Evolutionary conservation across 2,329 filamentous ascomycete species (phyloP), one percentile per base, ranked within the genome.

Genomic region (Cryphonectria naterciae): DNA sequence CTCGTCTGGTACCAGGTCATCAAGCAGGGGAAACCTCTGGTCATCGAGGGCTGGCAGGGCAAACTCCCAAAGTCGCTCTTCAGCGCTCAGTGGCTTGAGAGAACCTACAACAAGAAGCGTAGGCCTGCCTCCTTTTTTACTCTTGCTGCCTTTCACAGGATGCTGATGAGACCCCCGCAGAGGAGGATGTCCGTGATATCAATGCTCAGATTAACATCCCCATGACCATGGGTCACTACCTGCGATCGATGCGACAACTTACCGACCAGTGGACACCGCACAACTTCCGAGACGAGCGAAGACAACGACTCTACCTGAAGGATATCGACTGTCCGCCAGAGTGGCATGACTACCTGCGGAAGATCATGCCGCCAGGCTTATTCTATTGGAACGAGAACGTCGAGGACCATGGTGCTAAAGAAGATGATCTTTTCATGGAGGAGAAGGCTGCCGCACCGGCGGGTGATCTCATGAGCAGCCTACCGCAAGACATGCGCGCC

Each of bases 261-360:
- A 90, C 95, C 0, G 91, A 95, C 66, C 94, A 97, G 78, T 97
- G 93, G 85, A 92, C 86, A 11, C 84, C 88, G 0, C 86, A 85
- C 63, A 95, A 93, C 74, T 97, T 92, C 78, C 91, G 91, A 72
- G 92, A 97, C 74, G 89, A 93, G 73, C 88, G 89, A 52, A 87
- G 93, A 32, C 96, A 99, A 78, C 89, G 96, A 17, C 89, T 98
- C 1, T 99, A 99, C 79, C 83, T 98, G 35, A 99, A 99, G 78
- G 96, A 99, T 78, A 98, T 99, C 71, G 96, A 99, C 79, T 98
- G 95, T 75, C 96, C 96, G 0, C 83, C 87, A 1, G 90, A 95
- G 70, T 99, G 96, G 96, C 90, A 91, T 67, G 87, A 95, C 39
- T 91, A 93, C 70, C 83, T 99, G 25, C 89, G 90, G 74, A 91